A percentile compares a stretch with the other conserved stretches of the same genome.
Evolutionary conservation across 2,329 filamentous ascomycete species (phyloP).

Genomic region (Ophidiomyces ophidiicola): DNA sequence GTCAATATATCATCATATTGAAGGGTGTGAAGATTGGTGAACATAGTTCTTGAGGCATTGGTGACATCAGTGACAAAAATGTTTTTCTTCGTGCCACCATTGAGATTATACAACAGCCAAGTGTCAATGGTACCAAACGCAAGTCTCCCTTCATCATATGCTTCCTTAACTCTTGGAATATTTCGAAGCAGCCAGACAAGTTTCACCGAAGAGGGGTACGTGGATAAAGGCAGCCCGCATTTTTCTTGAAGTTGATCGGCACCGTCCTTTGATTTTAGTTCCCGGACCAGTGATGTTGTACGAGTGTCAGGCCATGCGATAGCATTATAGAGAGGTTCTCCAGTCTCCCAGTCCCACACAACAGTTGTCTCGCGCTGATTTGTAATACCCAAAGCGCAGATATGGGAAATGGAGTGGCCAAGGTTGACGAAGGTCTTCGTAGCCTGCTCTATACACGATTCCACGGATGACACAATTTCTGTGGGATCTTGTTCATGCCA

Average conservation of each 20-base stretch:
- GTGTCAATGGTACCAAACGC: constrained; percentile 80
- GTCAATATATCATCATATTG: constrained; percentile 68
- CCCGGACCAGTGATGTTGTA: constrained; percentile 61
- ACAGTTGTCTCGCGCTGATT: constrained; percentile 84
- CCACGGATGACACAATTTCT: constrained; percentile 62
- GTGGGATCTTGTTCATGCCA: constrained; percentile 84
- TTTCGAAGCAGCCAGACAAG: constrained; percentile 71
- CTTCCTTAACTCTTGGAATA: constrained; percentile 53
- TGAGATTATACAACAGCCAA: constrained; percentile 73
- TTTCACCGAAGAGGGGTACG: constrained; percentile 78
- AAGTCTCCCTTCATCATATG: constrained; percentile 63
- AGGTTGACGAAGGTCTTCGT: constrained; percentile 57
- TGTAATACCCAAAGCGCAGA: constrained; percentile 71
- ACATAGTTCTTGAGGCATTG: constrained; percentile 86
- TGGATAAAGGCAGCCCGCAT: constrained; percentile 73
- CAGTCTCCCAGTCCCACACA: constrained; percentile 70
- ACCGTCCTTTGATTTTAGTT: constrained; percentile 55
- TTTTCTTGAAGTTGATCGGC: constrained; percentile 57
- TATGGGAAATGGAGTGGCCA: constrained; percentile 55
- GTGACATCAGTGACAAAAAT: constrained; percentile 74
- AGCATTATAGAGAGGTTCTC: constrained; percentile 69
- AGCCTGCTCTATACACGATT: constrained; percentile 67
- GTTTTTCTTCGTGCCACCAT: constrained; percentile 55
- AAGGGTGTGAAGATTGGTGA: constrained; percentile 74
- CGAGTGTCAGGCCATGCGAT: constrained; percentile 87